Evolutionary conservation across 2,329 filamentous ascomycete genomes (phyloP), one percentile per base, ranked within the genome.

Genomic region (Lachnum nothofagi): DNA sequence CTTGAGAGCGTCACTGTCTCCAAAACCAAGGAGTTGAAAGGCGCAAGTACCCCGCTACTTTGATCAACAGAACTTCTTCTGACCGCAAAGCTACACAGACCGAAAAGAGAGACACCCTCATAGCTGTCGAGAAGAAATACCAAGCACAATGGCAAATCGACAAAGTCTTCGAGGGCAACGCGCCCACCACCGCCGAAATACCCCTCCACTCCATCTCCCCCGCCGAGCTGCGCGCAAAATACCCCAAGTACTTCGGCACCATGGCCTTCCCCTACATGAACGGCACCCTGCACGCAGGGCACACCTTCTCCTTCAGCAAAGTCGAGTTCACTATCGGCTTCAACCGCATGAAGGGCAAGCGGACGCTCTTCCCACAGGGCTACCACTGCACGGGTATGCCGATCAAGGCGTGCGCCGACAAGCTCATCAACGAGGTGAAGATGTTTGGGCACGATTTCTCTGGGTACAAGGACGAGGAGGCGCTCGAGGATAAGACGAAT

Each of bases 341-440:
- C 65, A 85, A 86, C 40, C 79, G 91, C 48, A 94, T 97, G 88
- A 82, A 90, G 67, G 93, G 93, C 64, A 91, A 91, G 75, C 79
- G 85, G 45, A 78, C 85, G 49, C 75, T 97, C 45, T 96, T 93
- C 67, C 93, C 93, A 49, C 85, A 93, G 64, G 93, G 91, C 25
- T 98, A 90, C 74, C 93, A 98, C 75, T 89, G 86, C 72, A 97
- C 91, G 0, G 93, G 93, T 61, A 94, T 98, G 85, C 90, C 91
- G 39, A 98, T 98, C 75, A 96, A 96, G 72, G 91, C 93, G 5
- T 94, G 88, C 63, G 90, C 93, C 46, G 91, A 98, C 75, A 97
- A 97, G 76, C 80, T 98, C 39, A 82, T 85, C 51, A 83, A 88
- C 54, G 93, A 98, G 71, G 85, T 97, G 48, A 82, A 88, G 70